Conservation (phyloP, 768 basidiomycete genomes). For the Saitozyma podzolica region DNA sequence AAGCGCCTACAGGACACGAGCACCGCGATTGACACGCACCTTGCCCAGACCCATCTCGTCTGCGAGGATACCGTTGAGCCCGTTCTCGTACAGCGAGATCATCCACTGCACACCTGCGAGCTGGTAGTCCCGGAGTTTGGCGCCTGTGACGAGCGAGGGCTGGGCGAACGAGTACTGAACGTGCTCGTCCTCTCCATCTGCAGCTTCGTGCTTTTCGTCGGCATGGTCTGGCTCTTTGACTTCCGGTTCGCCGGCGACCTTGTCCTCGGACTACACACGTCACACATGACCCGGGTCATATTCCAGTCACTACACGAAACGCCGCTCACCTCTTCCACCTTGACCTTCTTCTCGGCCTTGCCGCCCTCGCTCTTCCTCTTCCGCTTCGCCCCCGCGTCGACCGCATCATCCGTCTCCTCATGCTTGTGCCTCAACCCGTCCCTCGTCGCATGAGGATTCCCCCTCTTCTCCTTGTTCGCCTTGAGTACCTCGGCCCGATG, state of each 20-base stretch:
- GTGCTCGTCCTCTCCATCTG: constrained; percentile 16
- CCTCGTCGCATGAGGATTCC: constrained; percentile 5
- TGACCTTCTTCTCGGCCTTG: constrained; percentile 30
- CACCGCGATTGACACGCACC: constrained; percentile 15
- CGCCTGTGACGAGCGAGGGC: constrained; percentile 78
- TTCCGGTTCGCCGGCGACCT: constrained; percentile 8
- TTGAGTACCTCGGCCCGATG: constrained; percentile 32
- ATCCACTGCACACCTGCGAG: constrained; percentile 95
- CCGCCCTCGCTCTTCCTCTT: constrained; percentile 31
- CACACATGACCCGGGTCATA: constrained; percentile 14
- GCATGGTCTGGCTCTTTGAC: not conserved
- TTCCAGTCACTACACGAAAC: not conserved
- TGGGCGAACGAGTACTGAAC: constrained; percentile 57
- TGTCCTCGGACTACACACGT: constrained; percentile 11
- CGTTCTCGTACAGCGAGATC: constrained; percentile 78
- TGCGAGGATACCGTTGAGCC: constrained; percentile 58
- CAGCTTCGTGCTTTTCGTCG: constrained; percentile 10
- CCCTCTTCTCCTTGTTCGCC: constrained; percentile 47
- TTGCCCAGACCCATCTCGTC: constrained; percentile 94
- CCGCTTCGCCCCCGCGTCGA: constrained; percentile 10
- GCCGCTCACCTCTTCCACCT: constrained; percentile 28
- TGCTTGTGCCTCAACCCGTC: constrained; percentile 29
- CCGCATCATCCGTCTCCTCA: constrained; percentile 13
- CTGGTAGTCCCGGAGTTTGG: constrained; percentile 82
- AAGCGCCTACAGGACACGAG: not conserved